A percentile compares a stretch with the other conserved stretches of the same genome.
Evolutionary conservation across 2,329 filamentous ascomycete species (phyloP).

Genomic region (Xylariaceae sp.): DNA sequence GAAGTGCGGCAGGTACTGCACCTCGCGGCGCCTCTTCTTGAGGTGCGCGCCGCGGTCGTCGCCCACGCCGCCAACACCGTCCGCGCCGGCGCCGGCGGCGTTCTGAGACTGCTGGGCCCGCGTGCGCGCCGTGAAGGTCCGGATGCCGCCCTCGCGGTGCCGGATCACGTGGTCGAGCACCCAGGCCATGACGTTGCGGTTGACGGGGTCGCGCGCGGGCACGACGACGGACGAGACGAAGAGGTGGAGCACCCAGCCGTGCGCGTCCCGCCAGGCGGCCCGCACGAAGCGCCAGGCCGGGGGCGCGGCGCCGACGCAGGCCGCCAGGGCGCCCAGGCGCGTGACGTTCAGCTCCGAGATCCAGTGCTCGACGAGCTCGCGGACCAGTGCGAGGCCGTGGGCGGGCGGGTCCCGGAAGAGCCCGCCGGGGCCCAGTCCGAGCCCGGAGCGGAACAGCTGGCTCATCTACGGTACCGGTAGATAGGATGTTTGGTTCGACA

Average conservation of each 20-base stretch:
- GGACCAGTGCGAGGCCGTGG: constrained; percentile 28
- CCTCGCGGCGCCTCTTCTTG: constrained; percentile 32
- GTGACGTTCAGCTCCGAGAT: constrained; percentile 36
- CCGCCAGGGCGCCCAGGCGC: constrained; percentile 36
- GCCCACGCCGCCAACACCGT: too few species aligned
- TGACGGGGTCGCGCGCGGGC: constrained; percentile 36
- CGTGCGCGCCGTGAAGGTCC: constrained; percentile 37
- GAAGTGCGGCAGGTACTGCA: constrained; percentile 39
- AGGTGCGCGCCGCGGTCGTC: constrained; percentile 31
- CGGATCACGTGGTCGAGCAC: constrained; percentile 31
- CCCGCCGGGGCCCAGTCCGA: constrained; percentile 12
- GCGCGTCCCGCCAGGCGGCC: constrained; percentile 29
- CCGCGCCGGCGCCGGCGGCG: constrained; percentile 15
- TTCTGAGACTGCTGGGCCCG: too few species aligned
- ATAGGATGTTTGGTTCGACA: too few species aligned
- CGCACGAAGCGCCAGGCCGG: constrained; percentile 31
- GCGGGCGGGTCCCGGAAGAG: constrained; percentile 18
- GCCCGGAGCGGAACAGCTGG: constrained; percentile 11
- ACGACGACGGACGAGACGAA: constrained; percentile 38
- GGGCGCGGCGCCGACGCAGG: constrained; percentile 34
- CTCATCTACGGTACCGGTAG: constrained; percentile 1
- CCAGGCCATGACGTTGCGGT: constrained; percentile 37
- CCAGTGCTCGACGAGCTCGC: constrained; percentile 31
- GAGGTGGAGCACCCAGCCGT: constrained; percentile 32
- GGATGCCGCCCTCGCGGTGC: constrained; percentile 29